Conservation (phyloP, 1,284 basidiomycete genomes). For the Pascua sp. region DNA sequence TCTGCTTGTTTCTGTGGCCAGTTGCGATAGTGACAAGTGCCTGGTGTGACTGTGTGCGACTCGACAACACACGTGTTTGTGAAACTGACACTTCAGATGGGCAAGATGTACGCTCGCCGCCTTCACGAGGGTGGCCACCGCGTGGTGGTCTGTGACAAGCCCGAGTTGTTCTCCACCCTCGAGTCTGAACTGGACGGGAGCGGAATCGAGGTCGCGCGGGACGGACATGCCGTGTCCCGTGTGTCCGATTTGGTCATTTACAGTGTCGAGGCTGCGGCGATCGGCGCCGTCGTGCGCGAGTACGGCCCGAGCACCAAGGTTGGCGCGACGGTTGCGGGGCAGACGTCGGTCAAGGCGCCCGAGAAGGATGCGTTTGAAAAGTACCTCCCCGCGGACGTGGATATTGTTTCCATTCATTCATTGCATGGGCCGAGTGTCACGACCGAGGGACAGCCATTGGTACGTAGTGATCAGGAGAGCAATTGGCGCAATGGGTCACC, state of each 20-base stretch:
- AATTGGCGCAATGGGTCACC: too few relatives aligned
- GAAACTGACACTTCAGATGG: slow-evolving; percentile 64
- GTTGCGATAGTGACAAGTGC: too few relatives aligned
- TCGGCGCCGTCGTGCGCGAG: slow-evolving; percentile 74
- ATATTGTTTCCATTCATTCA: slow-evolving; percentile 91
- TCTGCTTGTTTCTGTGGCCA: too few relatives aligned
- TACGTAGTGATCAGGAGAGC: slow-evolving; percentile 48
- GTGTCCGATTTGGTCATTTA: slow-evolving; percentile 86
- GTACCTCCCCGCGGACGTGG: slow-evolving; percentile 77
- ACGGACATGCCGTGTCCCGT: slow-evolving; percentile 80
- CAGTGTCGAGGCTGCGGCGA: slow-evolving; percentile 89
- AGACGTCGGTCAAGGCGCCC: slow-evolving; percentile 95
- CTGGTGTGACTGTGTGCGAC: too few relatives aligned
- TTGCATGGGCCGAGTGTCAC: slow-evolving; percentile 90
- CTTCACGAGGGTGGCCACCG: slow-evolving; percentile 49
- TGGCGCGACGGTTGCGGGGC: slow-evolving; percentile 86
- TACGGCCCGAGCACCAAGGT: slow-evolving; percentile 94
- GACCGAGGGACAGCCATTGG: slow-evolving; percentile 86
- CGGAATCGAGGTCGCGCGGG: slow-evolving; percentile 63
- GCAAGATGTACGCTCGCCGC: slow-evolving; percentile 80
- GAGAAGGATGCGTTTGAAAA: slow-evolving; percentile 87
- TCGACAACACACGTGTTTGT: too few relatives aligned
- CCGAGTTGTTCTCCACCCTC: slow-evolving; percentile 69
- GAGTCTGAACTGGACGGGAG: slow-evolving; percentile 58
- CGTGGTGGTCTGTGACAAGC: slow-evolving; percentile 88